Base-by-base conservation (phyloP, 1,139 yeast genomes). In the Blastobotrys proliferans region DNA sequence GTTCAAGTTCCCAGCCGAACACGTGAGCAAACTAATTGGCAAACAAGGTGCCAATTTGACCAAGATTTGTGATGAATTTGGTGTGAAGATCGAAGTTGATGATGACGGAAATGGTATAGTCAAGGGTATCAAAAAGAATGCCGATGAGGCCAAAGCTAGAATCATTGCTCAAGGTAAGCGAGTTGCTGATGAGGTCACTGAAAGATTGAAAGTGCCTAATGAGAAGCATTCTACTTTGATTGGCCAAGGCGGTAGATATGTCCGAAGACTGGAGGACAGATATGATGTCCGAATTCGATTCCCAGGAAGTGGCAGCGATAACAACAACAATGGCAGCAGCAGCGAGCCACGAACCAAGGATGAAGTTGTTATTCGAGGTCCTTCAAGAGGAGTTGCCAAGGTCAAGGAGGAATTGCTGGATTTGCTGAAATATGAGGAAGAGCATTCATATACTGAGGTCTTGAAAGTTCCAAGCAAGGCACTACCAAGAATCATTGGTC, bases 341-440 rank as follows among this genome's bases (percentile, higher is more conserved):
- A 50, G 53, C 16, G 52, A 51, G 19, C 56, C 54, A 18, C 44
- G 40, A 16, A 48, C 37, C 25, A 57, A 54, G 54, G 85, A 86
- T 56, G 84, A 82, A 55, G 87, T 92, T 44, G 72, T 80, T 27
- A 76, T 94, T 50, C 81, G 81, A 57, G 99, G 99, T 42, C 95
- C 97, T 42, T 85, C 97, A 17, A 82, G 81, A 65, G 92, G 90
- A 53, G 97, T 86, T 36, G 74, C 79, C 24, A 82, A 83, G 61
- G 94, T 95, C 35, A 80, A 80, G 62, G 92, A 82, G 52, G 99
- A 94, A 70, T 70, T 94, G 60, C 73, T 76, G 57, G 97, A 88
- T 48, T 74, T 94, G 52, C 73, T 85, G 54, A 83, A 83, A 56
- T 94, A 83, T 64, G 97, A 90, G 65, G 81, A 77, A 60, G 96